phyloP scores from a whole-genome alignment of 805 yeast genomes.

The Saturnispora sanitii region DNA sequence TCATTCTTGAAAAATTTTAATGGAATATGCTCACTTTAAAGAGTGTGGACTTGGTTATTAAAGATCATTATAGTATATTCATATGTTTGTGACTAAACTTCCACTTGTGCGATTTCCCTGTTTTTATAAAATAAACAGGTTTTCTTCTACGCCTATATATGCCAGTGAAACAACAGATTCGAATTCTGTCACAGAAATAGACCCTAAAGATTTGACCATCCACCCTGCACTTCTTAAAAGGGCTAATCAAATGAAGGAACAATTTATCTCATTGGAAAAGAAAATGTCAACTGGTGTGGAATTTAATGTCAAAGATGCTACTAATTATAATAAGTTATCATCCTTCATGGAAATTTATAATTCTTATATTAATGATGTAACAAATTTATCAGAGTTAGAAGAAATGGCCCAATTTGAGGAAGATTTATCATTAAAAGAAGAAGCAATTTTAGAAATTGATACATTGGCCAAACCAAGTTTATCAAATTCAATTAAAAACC shows the following conservation, averaged over 20 bases:
- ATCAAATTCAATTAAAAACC: slow-evolving; percentile 27
- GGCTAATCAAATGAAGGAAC: slow-evolving; percentile 34
- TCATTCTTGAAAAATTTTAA: too few relatives aligned
- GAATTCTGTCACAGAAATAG: too few relatives aligned
- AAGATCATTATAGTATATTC: too few relatives aligned
- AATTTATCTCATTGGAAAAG: slow-evolving; percentile 33
- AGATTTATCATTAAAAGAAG: slow-evolving; percentile 39
- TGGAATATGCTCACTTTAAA: too few relatives aligned
- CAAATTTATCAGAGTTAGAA: slow-evolving; percentile 27
- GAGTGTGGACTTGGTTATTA: too few relatives aligned
- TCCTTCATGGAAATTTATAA: slow-evolving; percentile 33
- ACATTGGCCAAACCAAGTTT: slow-evolving; percentile 35
- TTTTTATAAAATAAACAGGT: too few relatives aligned
- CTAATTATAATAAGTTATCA: slow-evolving; percentile 36
- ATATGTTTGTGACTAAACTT: too few relatives aligned
- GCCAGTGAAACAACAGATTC: too few relatives aligned
- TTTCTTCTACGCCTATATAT: too few relatives aligned
- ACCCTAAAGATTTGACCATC: too few relatives aligned
- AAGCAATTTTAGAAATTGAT: slow-evolving; percentile 54
- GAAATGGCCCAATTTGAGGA: slow-evolving; percentile 26
- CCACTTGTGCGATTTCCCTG: too few relatives aligned
- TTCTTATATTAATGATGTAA: slow-evolving; percentile 28
- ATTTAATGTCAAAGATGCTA: slow-evolving; percentile 41
- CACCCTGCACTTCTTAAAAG: slow-evolving; percentile 44
- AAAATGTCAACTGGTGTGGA: slow-evolving; percentile 33